These are phyloP conservation scores for Epichloe brachyelytri DNA, from an alignment of 2,329 filamentous ascomycete species.

Conservation along the genomic window DNA sequence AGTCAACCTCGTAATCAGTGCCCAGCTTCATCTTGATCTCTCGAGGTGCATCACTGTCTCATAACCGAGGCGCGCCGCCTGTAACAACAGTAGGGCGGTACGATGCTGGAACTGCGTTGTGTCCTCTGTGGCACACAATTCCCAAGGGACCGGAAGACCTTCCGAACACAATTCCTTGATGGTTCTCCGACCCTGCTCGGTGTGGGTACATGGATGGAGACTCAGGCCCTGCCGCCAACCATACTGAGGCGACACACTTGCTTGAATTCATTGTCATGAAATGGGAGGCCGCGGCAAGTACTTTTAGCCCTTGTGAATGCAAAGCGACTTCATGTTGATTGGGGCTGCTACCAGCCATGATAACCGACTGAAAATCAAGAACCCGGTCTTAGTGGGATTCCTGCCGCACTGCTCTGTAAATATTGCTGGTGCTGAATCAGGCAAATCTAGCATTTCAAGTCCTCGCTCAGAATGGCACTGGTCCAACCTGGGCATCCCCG, in stretches of 20 bases:
- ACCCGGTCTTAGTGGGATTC: neutral
- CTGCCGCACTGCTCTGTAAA: neutral
- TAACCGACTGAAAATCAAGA: neutral
- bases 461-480: neutral
- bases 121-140: neutral
- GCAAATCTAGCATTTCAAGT: neutral
- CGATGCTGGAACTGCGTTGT: neutral
- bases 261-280: neutral
- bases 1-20: neutral
- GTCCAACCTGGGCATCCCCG: no score
- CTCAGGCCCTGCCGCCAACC: constrained; percentile 5
- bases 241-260: neutral
- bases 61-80: neutral
- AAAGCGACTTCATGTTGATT: neutral
- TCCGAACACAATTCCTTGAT: constrained; percentile 7
- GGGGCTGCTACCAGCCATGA: neutral
- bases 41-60: neutral
- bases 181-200: constrained; percentile 9
- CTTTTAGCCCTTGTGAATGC: constrained; percentile 4
- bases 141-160: constrained; percentile 10
- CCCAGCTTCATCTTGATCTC: neutral
- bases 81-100: neutral
- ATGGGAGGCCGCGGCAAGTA: constrained; percentile 4
- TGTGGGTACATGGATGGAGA: constrained; percentile 1
- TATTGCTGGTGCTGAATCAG: neutral